Base-by-base conservation (phyloP, 2,329 filamentous ascomycete species). In the Diatrype stigma region DNA sequence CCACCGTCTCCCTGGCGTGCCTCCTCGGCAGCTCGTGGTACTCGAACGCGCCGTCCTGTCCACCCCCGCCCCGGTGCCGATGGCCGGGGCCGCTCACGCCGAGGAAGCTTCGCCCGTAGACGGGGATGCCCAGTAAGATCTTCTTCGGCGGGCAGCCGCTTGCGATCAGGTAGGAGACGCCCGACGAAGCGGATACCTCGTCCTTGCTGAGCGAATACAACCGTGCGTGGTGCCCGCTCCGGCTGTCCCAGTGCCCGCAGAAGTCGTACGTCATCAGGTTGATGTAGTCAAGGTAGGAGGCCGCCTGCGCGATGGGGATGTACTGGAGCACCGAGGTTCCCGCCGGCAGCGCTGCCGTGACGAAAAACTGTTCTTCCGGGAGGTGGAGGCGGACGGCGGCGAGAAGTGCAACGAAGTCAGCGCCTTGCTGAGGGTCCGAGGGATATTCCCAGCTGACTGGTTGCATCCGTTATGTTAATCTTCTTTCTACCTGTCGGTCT, bases 251-350 rank as follows among this genome's bases (percentile, higher is more conserved):
- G 3, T 81, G 75, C 1, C 89, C 88, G 23, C 80, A 84, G 63
- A 92, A 89, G 67, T 94, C 89, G 68, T 91, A 94, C 1, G 88
- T 81, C 80, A 87, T 90, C 34, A 94, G 72, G 66, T 93, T 93
- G 66, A 94, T 72, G 55, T 85, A 78, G 67, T 93, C 87, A 34
- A 94, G 75, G 58, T 88, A 84, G 44, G 80, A 71, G 46, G 85
- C 78, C 11, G 85, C 81, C 51, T 75, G 72, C 21, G 68, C 71
- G 11, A 93, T 72, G 63, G 91, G 81, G 64, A 93, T 87, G 62
- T 86, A 77, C 59, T 82, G 80, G 49, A 94, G 72, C 0, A 85
- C 77, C 70, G 81, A 80, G 64, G 81, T 77, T 38, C 77, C 81
- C 11, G 85, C 86, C 3, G 89, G 87, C 5, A 94, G 77, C 32